phyloP scores from a whole-genome alignment of 2,329 filamentous ascomycete genomes.

The Fusarium napiforme region DNA sequence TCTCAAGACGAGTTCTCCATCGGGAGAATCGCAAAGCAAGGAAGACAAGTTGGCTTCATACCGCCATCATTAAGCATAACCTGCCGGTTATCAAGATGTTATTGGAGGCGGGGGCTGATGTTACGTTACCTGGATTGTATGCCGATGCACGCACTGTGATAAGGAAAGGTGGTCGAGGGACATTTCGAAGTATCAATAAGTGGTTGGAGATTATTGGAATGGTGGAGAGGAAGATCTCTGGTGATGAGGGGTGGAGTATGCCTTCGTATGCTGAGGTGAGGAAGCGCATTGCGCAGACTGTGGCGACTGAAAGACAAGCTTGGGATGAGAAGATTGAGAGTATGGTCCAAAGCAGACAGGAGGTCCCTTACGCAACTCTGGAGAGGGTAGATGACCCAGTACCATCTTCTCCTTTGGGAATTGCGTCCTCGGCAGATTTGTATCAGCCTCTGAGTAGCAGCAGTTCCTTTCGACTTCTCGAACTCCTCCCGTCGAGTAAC shows the following conservation, averaged over 20 bases:
- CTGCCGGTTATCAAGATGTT: not conserved
- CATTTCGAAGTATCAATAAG: rapidly evolving
- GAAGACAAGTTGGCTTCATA: conserved; percentile 13
- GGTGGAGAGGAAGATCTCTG: not conserved
- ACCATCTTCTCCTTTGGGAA: rapidly evolving
- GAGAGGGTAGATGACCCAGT: rapidly evolving
- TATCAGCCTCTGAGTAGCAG: conserved; percentile 12
- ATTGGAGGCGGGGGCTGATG: conserved; percentile 3
- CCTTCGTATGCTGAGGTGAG: not conserved
- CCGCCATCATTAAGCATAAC: not conserved
- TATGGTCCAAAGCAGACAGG: not conserved
- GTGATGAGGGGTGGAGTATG: not conserved
- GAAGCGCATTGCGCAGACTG: rapidly evolving
- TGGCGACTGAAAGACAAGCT: not conserved
- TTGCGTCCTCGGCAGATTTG: rapidly evolving
- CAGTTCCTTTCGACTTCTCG: conserved; percentile 9
- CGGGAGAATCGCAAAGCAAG: rapidly evolving
- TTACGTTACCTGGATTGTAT: not conserved
- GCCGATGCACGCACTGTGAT: not conserved
- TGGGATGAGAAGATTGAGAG: not conserved
- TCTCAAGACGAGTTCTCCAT: rapidly evolving
- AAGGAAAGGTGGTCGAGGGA: rapidly evolving
- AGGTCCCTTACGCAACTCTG: not conserved
- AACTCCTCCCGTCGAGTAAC: not conserved
- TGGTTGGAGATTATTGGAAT: not conserved